These are phyloP conservation scores for Thraustochytrium sp. DNA, from an alignment of 352 stramenopile species.

Conservation along the genomic window DNA sequence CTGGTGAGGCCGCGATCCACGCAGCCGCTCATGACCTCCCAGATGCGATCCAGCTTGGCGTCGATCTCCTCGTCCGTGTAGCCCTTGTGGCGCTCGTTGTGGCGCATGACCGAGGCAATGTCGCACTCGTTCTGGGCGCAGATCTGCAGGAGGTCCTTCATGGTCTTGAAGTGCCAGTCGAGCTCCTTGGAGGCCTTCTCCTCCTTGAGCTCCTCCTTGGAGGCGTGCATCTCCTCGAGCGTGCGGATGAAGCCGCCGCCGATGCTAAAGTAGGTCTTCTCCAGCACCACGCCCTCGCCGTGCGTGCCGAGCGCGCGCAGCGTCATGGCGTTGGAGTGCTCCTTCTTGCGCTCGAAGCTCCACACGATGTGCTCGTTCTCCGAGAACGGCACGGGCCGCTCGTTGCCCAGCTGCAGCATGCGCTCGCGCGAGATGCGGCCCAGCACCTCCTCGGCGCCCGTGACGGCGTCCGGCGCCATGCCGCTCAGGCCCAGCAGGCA, in stretches of 20 bases:
- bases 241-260: constrained; percentile 49
- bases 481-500: constrained; percentile 46
- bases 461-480: constrained; percentile 40
- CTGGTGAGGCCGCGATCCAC: constrained; percentile 46
- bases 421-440: background rate
- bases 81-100: constrained; percentile 41
- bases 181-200: background rate
- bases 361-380: background rate
- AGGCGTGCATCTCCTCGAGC: constrained; percentile 41
- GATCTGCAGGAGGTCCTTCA: constrained; percentile 18
- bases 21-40: constrained; percentile 47
- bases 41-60: constrained; percentile 42
- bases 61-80: constrained; percentile 45
- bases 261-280: constrained; percentile 50
- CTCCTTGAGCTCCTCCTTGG: background rate
- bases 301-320: constrained; percentile 20
- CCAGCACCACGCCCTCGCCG: constrained; percentile 1
- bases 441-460: constrained; percentile 43
- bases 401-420: background rate
- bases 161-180: constrained; percentile 36
- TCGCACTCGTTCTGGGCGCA: background rate
- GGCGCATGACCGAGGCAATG: constrained; percentile 41
- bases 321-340: constrained; percentile 50
- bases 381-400: constrained; percentile 8
- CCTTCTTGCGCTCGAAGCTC: constrained; percentile 19